Conservation (phyloP, 2,329 filamentous ascomycete genomes). For the Pseudogymnoascus sp. region DNA sequence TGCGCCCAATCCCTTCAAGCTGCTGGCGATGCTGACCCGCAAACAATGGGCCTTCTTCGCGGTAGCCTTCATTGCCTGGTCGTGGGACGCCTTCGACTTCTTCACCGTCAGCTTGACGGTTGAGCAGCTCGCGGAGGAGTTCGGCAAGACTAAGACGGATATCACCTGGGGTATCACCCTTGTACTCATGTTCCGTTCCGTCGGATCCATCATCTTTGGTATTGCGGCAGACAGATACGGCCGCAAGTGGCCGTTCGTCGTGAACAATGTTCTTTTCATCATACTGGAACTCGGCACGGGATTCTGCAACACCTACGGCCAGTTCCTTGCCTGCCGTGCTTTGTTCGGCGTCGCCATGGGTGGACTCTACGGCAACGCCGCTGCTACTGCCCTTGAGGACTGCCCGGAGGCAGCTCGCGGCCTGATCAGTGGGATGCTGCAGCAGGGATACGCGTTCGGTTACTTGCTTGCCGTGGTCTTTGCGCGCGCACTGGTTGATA, state of each 20-base stretch:
- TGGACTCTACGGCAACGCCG: constrained; percentile 70
- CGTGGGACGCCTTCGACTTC: constrained; percentile 77
- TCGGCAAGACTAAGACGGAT: constrained; percentile 52
- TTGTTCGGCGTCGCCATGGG: constrained; percentile 80
- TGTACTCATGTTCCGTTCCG: constrained; percentile 64
- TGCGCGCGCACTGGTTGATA: constrained; percentile 61
- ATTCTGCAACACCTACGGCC: constrained; percentile 59
- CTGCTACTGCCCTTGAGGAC: constrained; percentile 69
- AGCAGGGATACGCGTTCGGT: constrained; percentile 75
- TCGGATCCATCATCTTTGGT: constrained; percentile 71
- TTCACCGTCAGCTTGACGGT: constrained; percentile 75
- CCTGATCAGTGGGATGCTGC: constrained; percentile 73
- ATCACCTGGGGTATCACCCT: constrained; percentile 71
- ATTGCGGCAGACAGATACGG: constrained; percentile 72
- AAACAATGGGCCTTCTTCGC: constrained; percentile 70
- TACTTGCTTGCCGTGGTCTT: constrained; percentile 71
- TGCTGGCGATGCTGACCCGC: constrained; percentile 56
- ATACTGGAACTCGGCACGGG: constrained; percentile 67
- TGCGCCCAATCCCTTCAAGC: constrained; percentile 62
- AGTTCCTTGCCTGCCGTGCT: constrained; percentile 65
- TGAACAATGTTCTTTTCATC: constrained; percentile 69
- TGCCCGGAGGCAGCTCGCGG: constrained; percentile 48
- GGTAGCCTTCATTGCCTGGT: constrained; percentile 70
- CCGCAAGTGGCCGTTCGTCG: constrained; percentile 71
- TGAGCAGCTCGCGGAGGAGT: constrained; percentile 57